A percentile compares a stretch with the other conserved stretches of the same genome.
Conservation (phyloP, 352 stramenopile genomes). For the Achlya hypogyna region DNA sequence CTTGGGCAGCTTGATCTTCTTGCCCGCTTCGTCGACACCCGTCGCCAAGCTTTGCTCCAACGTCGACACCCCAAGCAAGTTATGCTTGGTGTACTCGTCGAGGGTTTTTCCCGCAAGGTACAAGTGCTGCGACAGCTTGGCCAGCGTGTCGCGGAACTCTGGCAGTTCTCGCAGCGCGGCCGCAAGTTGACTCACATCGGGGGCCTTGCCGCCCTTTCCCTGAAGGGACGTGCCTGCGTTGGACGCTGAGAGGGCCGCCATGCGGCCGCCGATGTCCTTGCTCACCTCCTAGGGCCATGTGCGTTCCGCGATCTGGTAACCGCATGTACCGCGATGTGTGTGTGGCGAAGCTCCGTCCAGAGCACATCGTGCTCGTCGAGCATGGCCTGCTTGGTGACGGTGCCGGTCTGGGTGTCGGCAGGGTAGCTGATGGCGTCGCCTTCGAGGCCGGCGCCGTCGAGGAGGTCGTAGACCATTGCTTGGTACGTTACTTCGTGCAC, state of each 20-base stretch:
- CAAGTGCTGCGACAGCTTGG: conserved; percentile 92
- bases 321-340: conserved; percentile 90
- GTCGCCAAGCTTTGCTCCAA: conserved; percentile 94
- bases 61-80: conserved; percentile 86
- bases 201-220: conserved; percentile 61
- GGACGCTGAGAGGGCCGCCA: conserved; percentile 61
- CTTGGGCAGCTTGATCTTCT: conserved; percentile 75
- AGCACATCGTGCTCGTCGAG: conserved; percentile 96
- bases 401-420: conserved; percentile 73
- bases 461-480: conserved; percentile 93
- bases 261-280: conserved; percentile 67
- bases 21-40: conserved; percentile 88
- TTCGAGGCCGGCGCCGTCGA: conserved; percentile 65
- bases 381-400: conserved; percentile 83
- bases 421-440: conserved; percentile 91
- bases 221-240: conserved; percentile 68
- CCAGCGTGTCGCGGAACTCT: conserved; percentile 92
- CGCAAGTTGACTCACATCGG: conserved; percentile 89
- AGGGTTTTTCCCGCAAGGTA: conserved; percentile 91
- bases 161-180: conserved; percentile 88
- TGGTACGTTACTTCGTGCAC: conserved; percentile 98
- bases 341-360: conserved; percentile 93
- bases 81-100: conserved; percentile 84
- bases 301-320: background rate
- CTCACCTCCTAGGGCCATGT: conserved; percentile 64